These are phyloP conservation scores for Smallanthus sonchifolius DNA, from an alignment of 129 eudicot genomes.

Conservation along the genomic window DNA sequence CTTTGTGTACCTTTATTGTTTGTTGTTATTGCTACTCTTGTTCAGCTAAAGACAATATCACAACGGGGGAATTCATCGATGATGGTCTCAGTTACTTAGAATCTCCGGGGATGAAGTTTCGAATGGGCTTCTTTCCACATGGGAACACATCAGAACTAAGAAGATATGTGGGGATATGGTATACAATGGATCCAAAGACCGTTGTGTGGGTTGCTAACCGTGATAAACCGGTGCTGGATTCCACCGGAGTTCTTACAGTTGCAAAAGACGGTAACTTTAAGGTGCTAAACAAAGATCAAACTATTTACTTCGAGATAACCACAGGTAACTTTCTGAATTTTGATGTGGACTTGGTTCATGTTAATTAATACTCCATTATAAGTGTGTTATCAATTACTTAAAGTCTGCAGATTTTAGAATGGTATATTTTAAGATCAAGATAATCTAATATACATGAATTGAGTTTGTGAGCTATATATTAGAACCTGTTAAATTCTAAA, in stretches of 20 bases:
- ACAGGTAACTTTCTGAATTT: background rate
- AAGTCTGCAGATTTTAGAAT: background rate
- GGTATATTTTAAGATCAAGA: background rate
- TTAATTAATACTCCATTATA: too few species aligned
- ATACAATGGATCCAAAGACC: slow-evolving; percentile 12
- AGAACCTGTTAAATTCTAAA: background rate
- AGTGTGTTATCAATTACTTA: too few species aligned
- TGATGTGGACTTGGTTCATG: background rate
- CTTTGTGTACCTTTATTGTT: background rate
- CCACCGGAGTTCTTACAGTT: slow-evolving; percentile 15
- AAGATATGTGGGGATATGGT: slow-evolving; percentile 54
- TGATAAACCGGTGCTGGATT: slow-evolving; percentile 23
- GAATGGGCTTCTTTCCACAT: slow-evolving; percentile 43
- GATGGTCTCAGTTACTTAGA: slow-evolving; percentile 24
- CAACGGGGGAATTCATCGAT: slow-evolving; percentile 15
- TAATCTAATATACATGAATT: background rate
- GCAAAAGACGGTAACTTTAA: slow-evolving; percentile 30
- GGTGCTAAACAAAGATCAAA: slow-evolving; percentile 9
- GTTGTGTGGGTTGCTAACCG: slow-evolving; percentile 63
- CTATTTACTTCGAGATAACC: background rate
- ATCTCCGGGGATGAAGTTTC: slow-evolving; percentile 30
- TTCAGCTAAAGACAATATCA: slow-evolving; percentile 26
- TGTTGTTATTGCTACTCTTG: background rate
- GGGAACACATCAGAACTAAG: background rate
- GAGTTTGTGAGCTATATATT: background rate